These are phyloP conservation scores for Phylloporus sp. DNA, from an alignment of 1,284 basidiomycete genomes.

Conservation along the genomic window DNA sequence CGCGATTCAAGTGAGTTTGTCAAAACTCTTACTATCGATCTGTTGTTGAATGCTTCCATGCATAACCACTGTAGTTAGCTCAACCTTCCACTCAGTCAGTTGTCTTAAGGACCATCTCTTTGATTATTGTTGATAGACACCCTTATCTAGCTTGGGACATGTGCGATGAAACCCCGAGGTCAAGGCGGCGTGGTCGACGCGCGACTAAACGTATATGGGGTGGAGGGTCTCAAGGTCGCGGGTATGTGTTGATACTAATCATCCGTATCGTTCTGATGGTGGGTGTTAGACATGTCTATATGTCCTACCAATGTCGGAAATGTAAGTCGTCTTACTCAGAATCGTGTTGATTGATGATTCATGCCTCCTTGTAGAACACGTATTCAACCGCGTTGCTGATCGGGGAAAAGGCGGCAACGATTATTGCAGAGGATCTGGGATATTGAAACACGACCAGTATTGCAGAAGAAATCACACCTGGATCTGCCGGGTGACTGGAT, in stretches of 20 bases:
- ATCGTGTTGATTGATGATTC: neutral
- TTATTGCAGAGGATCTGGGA: conserved; percentile 39
- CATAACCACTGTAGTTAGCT: conserved; percentile 43
- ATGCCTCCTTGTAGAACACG: conserved; percentile 32
- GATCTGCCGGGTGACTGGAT: no score
- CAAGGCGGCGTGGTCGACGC: conserved; percentile 41
- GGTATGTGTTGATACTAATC: conserved; percentile 23
- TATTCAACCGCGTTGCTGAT: conserved; percentile 40
- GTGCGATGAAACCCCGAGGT: conserved; percentile 39
- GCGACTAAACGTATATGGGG: conserved; percentile 38
- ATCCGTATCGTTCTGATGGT: neutral
- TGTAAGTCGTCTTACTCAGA: conserved; percentile 23
- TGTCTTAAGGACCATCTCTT: neutral
- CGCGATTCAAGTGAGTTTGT: conserved; percentile 39
- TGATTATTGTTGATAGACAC: neutral
- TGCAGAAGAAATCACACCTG: neutral
- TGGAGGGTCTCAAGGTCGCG: conserved; percentile 39
- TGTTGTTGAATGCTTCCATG: neutral
- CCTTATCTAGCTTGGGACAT: conserved; percentile 36
- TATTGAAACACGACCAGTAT: neutral
- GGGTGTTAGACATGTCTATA: conserved; percentile 40
- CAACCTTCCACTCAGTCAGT: conserved; percentile 65
- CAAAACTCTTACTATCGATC: no score
- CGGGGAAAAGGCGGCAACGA: conserved; percentile 40
- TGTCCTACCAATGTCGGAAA: conserved; percentile 41